Evolutionary conservation across 2,329 filamentous ascomycete species (phyloP).

Genomic region (Drechslerella dactyloides): DNA sequence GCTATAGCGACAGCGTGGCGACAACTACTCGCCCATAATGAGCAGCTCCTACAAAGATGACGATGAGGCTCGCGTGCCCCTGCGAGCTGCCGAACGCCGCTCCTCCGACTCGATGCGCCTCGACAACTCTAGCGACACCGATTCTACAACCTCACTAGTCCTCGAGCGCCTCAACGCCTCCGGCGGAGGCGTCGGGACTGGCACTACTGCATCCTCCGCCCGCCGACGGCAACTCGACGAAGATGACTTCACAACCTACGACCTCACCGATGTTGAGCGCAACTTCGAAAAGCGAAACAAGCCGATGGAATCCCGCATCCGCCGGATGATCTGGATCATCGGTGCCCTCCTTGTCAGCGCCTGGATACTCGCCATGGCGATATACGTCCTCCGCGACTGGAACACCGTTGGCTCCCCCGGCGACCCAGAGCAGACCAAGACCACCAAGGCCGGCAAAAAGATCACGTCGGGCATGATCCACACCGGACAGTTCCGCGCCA

Average conservation of each 20-base stretch:
- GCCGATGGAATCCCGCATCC: constrained; percentile 70
- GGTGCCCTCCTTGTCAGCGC: constrained; percentile 68
- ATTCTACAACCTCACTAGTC: constrained; percentile 82
- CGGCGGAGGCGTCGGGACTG: constrained; percentile 53
- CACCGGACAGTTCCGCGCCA: constrained; percentile 69
- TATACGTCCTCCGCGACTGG: constrained; percentile 73
- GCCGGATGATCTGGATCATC: constrained; percentile 68
- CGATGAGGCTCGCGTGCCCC: constrained; percentile 44
- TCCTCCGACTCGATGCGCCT: constrained; percentile 57
- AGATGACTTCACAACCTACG: constrained; percentile 62
- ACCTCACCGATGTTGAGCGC: constrained; percentile 62
- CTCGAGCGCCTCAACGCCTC: constrained; percentile 75
- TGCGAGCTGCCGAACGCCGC: constrained; percentile 28
- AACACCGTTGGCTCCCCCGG: constrained; percentile 68
- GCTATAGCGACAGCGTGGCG: background rate
- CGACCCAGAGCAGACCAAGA: constrained; percentile 69
- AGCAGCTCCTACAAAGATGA: constrained; percentile 43
- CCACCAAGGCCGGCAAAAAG: constrained; percentile 65
- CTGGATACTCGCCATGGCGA: constrained; percentile 72
- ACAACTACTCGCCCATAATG: too few relatives aligned
- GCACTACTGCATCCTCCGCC: constrained; percentile 58
- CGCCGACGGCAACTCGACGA: constrained; percentile 57
- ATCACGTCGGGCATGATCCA: constrained; percentile 76
- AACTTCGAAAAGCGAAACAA: constrained; percentile 59
- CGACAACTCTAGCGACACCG: constrained; percentile 70